Percentiles rank a stretch among this genome's conserved stretches.
Conservation (phyloP, 345 rosid species). For the Corchorus olitorius region DNA sequence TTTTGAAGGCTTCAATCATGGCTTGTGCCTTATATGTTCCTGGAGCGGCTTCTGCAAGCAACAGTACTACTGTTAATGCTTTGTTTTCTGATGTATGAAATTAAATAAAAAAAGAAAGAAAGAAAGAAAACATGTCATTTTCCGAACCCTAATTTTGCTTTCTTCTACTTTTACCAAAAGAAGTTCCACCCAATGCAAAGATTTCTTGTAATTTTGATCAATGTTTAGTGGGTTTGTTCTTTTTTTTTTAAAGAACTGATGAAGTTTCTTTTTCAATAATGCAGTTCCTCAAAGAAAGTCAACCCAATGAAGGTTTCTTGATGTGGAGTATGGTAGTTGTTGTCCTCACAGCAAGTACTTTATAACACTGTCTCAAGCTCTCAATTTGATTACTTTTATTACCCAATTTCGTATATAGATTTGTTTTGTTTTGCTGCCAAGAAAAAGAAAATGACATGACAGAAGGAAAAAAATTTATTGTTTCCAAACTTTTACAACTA, state of each 20-base stretch:
- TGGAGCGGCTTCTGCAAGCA: slow-evolving; percentile 37
- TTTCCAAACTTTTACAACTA: not conserved
- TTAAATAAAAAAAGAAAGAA: not conserved
- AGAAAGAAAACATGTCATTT: not conserved
- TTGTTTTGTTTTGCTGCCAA: not conserved
- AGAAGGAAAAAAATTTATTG: not conserved
- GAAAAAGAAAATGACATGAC: not conserved
- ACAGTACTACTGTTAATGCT: slow-evolving; percentile 20
- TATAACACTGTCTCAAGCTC: not conserved
- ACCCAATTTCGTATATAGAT: not conserved
- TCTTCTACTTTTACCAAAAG: not conserved
- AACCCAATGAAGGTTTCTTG: slow-evolving; percentile 42
- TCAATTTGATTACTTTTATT: slow-evolving; percentile 1
- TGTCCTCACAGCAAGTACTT: slow-evolving; percentile 33
- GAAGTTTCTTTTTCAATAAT: slow-evolving; percentile 1
- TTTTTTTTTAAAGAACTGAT: not conserved
- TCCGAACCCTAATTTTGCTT: slow-evolving; percentile 1
- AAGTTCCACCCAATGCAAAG: not conserved
- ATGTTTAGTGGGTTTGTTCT: not conserved
- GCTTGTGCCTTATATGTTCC: slow-evolving; percentile 36
- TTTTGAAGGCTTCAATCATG: slow-evolving; percentile 33
- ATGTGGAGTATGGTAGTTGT: slow-evolving; percentile 44
- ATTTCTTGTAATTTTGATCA: not conserved
- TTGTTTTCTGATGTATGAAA: slow-evolving; percentile 29
- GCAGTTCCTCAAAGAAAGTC: slow-evolving; percentile 36